These are phyloP conservation scores for Leptographium procerum DNA, from an alignment of 2,329 filamentous ascomycete species.

Conservation along the genomic window DNA sequence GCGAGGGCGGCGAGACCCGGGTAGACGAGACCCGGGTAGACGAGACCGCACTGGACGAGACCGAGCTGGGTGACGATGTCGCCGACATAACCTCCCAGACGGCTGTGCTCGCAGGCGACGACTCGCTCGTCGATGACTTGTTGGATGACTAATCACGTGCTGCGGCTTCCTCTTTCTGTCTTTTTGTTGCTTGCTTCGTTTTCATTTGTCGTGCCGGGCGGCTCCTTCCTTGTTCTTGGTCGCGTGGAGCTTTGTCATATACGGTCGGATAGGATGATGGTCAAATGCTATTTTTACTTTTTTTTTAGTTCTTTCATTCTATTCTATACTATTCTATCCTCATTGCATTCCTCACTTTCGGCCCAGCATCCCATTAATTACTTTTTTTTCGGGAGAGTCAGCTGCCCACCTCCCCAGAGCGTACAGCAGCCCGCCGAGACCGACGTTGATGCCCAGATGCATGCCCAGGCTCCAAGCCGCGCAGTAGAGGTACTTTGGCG, in stretches of 20 bases:
- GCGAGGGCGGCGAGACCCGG: constrained; percentile 12
- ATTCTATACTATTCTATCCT: too few relatives aligned
- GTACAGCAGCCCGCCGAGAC: constrained; percentile 47
- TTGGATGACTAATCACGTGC: constrained; percentile 2
- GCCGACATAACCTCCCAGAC: constrained; percentile 24
- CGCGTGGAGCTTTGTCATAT: neutral
- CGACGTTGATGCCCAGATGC: constrained; percentile 64
- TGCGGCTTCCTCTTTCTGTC: neutral
- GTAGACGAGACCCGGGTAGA: constrained; percentile 11
- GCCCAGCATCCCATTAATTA: too few relatives aligned
- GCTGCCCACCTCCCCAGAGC: constrained; percentile 31
- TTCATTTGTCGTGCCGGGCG: too few relatives aligned
- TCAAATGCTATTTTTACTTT: neutral
- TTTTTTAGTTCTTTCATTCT: too few relatives aligned
- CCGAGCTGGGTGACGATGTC: constrained; percentile 28
- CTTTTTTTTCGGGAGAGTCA: neutral
- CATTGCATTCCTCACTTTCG: too few relatives aligned
- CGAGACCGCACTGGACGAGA: constrained; percentile 20
- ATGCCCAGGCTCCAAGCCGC: constrained; percentile 79
- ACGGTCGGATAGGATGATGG: neutral
- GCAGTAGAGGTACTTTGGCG: constrained; percentile 87
- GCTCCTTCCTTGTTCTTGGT: neutral
- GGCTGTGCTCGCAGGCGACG: constrained; percentile 2
- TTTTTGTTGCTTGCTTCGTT: neutral
- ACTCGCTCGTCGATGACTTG: constrained; percentile 9